Percentiles rank a stretch among this genome's conserved stretches.
phyloP scores from a whole-genome alignment of 2,329 filamentous ascomycete genomes.

The Aplosporella prunicola region DNA sequence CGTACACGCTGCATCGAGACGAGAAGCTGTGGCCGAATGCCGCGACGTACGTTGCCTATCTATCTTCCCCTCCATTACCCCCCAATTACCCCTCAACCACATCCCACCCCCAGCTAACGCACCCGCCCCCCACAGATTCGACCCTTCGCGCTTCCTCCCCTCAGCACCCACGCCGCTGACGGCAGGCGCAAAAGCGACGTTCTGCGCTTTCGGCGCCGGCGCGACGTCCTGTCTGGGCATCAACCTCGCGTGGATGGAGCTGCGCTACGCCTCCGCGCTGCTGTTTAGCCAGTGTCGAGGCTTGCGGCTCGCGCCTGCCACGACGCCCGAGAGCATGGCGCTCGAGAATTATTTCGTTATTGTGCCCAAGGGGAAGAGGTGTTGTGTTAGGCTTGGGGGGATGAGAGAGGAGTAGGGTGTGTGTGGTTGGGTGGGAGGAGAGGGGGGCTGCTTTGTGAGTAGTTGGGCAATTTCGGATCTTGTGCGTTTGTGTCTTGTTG shows the following conservation, averaged over 20 bases:
- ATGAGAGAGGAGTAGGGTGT: too few species aligned
- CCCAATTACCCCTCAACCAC: background rate
- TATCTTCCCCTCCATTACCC: background rate
- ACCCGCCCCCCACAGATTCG: constrained; percentile 19
- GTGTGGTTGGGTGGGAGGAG: too few species aligned
- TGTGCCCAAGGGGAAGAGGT: constrained; percentile 33
- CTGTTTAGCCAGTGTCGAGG: constrained; percentile 43
- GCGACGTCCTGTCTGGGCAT: constrained; percentile 60
- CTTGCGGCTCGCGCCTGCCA: constrained; percentile 17
- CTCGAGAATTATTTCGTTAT: constrained; percentile 38
- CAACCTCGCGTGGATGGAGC: constrained; percentile 54
- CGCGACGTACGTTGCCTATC: constrained; percentile 11
- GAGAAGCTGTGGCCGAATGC: constrained; percentile 15
- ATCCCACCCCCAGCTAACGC: too few species aligned
- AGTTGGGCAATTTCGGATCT: too few species aligned
- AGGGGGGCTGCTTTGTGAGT: too few species aligned
- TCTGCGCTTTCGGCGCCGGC: constrained; percentile 61
- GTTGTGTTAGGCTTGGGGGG: constrained; percentile 25
- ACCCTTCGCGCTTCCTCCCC: constrained; percentile 24
- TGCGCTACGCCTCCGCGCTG: constrained; percentile 41
- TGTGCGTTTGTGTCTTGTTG: too few species aligned
- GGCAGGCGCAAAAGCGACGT: constrained; percentile 40
- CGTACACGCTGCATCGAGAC: constrained; percentile 31
- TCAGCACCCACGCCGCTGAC: constrained; percentile 17
- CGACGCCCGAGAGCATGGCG: constrained; percentile 33